These are phyloP conservation scores for Russula virescens DNA, from an alignment of 768 basidiomycete genomes.

Conservation along the genomic window DNA sequence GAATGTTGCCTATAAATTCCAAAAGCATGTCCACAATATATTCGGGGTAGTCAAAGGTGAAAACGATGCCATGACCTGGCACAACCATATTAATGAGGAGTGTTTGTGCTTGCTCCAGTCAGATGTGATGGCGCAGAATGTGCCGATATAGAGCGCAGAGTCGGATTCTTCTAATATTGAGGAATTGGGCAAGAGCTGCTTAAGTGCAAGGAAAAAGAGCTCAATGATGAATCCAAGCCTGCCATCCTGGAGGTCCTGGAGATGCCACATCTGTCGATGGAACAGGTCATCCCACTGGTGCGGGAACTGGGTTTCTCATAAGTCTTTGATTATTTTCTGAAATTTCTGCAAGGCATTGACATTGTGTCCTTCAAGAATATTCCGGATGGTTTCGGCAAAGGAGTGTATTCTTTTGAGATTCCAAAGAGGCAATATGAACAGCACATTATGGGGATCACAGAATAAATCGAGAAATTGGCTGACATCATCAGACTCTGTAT, in stretches of 20 bases:
- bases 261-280: background rate
- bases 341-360: too few relatives aligned
- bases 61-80: background rate
- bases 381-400: background rate
- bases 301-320: background rate
- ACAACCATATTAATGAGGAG: background rate
- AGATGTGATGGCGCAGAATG: background rate
- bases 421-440: background rate
- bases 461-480: background rate
- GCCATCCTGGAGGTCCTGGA: background rate
- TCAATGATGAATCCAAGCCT: constrained; percentile 1
- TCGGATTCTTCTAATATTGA: background rate
- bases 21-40: background rate
- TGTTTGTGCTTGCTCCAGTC: background rate
- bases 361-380: background rate
- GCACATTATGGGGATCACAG: background rate
- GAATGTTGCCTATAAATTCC: background rate
- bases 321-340: background rate
- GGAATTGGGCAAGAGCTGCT: background rate
- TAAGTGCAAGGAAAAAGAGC: background rate
- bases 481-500: background rate
- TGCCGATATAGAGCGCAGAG: background rate
- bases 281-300: background rate
- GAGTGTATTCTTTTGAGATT: background rate
- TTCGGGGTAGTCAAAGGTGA: background rate